Base-by-base conservation (phyloP, 345 rosid species). In the Brassica incana region DNA sequence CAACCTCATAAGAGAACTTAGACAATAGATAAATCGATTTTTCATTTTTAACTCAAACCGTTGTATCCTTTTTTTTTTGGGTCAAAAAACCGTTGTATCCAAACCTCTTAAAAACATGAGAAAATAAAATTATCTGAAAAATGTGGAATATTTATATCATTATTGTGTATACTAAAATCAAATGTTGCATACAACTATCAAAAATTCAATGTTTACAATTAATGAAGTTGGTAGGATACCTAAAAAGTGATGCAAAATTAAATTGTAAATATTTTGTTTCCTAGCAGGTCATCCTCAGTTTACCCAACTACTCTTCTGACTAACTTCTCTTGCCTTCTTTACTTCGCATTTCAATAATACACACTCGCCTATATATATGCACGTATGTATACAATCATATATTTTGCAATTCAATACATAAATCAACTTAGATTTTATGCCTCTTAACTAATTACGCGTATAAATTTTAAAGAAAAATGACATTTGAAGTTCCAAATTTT, bases 231-330 rank as follows among this genome's bases (percentile, higher is more conserved):
- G 84, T 81, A 81, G 66, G 74, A 60, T 15, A 67, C 84, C 74
- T 76, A 81, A 76, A 81, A 81, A 67, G 73, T 11, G 65, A 76
- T 65, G 80, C 33, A 66, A 66, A 72, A 81, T 71, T 72, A 35
- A 76, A 81, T 81, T 66, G 56, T 2, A 76, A 81, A 65, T 72
- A 43, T 76, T 65, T 76, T 45, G 76, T 76, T 80, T 71, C 76
- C 76, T 33, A 76, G 67, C 74, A 71, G 73, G 80, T 60, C 74
- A 76, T 81, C 80, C 84, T 81, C 83, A 81, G 73, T 59, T 71
- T 81, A 72, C 84, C 84, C 84, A 81, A 81, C 84, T 4, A 81
- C 84, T 81, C 77, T 45, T 81, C 84, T 81, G 84, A 81, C 83
- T 81, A 33, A 71, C 50, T 76, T 76, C 74, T 48, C 70, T 8